Evolutionary conservation across 371 early-diverging fungal species (phyloP), one percentile per base, ranked within the genome.

Genomic region (Apophysomyces sp.): DNA sequence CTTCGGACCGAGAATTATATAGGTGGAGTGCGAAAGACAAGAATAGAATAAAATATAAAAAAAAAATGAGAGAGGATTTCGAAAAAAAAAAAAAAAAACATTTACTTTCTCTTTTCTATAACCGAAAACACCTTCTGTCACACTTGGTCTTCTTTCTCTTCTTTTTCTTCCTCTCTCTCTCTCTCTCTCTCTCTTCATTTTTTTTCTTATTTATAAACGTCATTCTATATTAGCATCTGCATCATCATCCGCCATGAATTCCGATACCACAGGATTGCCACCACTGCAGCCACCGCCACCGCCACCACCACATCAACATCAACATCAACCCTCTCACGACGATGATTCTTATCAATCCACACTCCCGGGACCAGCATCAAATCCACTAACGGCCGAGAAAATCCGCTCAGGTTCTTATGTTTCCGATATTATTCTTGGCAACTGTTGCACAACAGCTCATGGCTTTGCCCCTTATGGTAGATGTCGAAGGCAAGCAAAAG

Each of bases 401-500:
- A 11, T 13, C 8, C 4, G 21, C 24, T 44, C 49, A 44, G 49
- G 49, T 44, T 24, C 49, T 44, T 21, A 6, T 21, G 9, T 21
- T 21, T 21, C 24, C 21, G 21, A 18, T 44, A 34, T 34, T 13
- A 34, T 44, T 44, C 49, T 44, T 44, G 49, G 49, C 49, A 44
- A 44, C 9, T 2, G 49, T 44, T 44, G 0, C 49, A 44, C 49
- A 44, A 21, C 16, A 16, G 49, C 49, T 44, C 49, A 44, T 21
- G 49, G 9, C 21, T 21, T 44, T 44, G n/a, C 49, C 49, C 49
- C 7, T 6, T 44, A 44, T 44, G 49, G 49, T 44, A 44, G 49
- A 44, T 53, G 21, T 53, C 12, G 29, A 32, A 53, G 54, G 34
- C 29, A 53, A 64, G 61, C 16, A 67, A 37, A 52, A 61, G 63